Base-by-base conservation (phyloP, 495 filamentous ascomycete genomes). In the Chaetomidium leptoderma region DNA sequence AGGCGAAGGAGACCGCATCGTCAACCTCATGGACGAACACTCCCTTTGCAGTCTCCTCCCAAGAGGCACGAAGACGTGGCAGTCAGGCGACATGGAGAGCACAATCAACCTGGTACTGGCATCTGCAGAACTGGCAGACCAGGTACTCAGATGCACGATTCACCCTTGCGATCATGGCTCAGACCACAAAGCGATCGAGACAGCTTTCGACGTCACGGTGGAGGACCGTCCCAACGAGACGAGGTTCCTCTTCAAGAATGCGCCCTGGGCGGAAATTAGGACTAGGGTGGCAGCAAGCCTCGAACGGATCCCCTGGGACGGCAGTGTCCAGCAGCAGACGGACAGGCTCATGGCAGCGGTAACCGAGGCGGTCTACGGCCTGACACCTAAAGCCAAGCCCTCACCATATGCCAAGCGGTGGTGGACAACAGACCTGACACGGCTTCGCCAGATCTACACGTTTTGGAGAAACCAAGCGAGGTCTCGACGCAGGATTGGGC, bases 1-100 rank as follows among this genome's bases (percentile, higher is more conserved):
- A 53, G 50, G 33, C n/a, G 50, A 53, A 53, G 50, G 50, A 40
- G 35, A 53, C 35, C 50, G 30, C 32, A 53, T 53, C 50, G 67
- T 71, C 45, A 67, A 63, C 26, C 58, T 67, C 32, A 53, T 53
- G 50, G 50, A 40, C 33, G 50, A 53, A 29, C 50, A 53, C 35
- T 53, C 50, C 3, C 67, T 40, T 21, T 40, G 37, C 37, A 40
- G 37, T 16, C 37, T 17, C 37, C 37, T 35, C 32, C 32, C 32
- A 35, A 4, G 32, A 10, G 4, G 32, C 32, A 35, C 8, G 32
- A 35, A 35, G 32, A 35, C n/a, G n/a, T n/a, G n/a, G n/a, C n/a
- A n/a, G n/a, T n/a, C n/a, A n/a, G n/a, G n/a, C n/a, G n/a, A n/a
- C n/a, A n/a, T n/a, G n/a, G 32, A 35, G 14, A 35, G 4, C 32